Evolutionary conservation across 441 rosid species (phyloP), one percentile per base, ranked within the genome.

Genomic region (Iberis amara): DNA sequence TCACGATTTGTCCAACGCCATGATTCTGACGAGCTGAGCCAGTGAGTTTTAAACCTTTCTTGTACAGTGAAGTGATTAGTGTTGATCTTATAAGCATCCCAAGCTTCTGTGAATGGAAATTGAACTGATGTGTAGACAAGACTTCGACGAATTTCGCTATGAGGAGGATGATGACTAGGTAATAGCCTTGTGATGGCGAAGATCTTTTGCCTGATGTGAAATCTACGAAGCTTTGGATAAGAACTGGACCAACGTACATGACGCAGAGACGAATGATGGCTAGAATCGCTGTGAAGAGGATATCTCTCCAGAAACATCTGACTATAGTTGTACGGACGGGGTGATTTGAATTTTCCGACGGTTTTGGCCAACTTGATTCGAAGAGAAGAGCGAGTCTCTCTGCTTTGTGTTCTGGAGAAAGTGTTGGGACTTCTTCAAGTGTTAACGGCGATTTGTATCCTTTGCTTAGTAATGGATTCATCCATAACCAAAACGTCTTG

Each of bases 1-100:
- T 90, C 42, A 90, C 97, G 46, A 90, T 90, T 61, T 86, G 92
- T 27, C 97, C 97, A 8, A 90, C 96, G 21, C 97, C 97, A 63
- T 90, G 96, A 45, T 79, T 75, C 64, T 90, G 97, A 31, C 96
- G 85, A 36, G 94, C 94, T 3, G 97, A 86, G 49, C 94, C 80
- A 0, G 96, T 73, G 21, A 89, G 64, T 52, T 80, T 75, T 50
- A 89, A 47, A 0, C 97, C 97, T 59, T 89, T 89, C 66, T 61
- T 78, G 83, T 86, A 89, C 21, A 89, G 57, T 32, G 94, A 76
- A 26, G 96, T 86, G 47, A 86, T 78, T 5, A 86, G 83, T 23
- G 91, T 76, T 11, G 80, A 82, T 39, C 97, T 69, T 27, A 89
- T 89, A 18, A 86, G 87, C 96, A 81, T 86, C 38, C 97, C 95